Conservation (phyloP, 495 filamentous ascomycete species). For the Penicillium cinerascens region DNA sequence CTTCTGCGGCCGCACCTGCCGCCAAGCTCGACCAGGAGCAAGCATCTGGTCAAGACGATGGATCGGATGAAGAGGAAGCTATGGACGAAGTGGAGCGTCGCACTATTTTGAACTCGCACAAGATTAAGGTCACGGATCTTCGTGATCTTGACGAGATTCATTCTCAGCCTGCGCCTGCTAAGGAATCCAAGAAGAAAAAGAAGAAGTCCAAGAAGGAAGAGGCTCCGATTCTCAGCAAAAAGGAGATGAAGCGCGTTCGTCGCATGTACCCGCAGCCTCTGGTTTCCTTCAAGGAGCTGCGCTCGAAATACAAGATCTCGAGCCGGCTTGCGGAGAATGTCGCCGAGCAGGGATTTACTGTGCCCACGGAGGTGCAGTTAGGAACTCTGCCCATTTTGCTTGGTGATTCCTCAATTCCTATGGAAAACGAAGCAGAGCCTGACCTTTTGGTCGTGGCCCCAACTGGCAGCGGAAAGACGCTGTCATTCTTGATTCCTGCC, state of each 20-base stretch:
- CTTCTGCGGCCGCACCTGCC: constrained; percentile 14
- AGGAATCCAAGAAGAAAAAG: constrained; percentile 52
- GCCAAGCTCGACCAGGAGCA: constrained; percentile 17
- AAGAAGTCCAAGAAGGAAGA: constrained; percentile 45
- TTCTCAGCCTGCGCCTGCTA: constrained; percentile 34
- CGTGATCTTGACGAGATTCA: constrained; percentile 42
- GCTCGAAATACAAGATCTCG: constrained; percentile 64
- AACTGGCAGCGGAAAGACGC: constrained; percentile 95
- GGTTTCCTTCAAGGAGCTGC: constrained; percentile 69
- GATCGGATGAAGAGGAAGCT: constrained; percentile 27
- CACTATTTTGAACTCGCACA: constrained; percentile 73
- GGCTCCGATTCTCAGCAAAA: constrained; percentile 43
- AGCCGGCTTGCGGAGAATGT: constrained; percentile 72
- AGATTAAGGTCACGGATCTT: constrained; percentile 79
- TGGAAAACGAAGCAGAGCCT: constrained; percentile 32
- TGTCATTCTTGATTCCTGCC: constrained; percentile 85
- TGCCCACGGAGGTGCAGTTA: constrained; percentile 93
- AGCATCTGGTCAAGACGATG: constrained; percentile 17
- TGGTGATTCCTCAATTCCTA: constrained; percentile 26
- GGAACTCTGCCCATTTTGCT: constrained; percentile 77
- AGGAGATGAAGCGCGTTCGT: constrained; percentile 48
- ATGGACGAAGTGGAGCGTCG: constrained; percentile 65
- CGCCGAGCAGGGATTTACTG: constrained; percentile 72
- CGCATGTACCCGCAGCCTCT: constrained; percentile 73
- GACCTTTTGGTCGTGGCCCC: constrained; percentile 88